These are phyloP conservation scores for Murraya paniculata DNA, from an alignment of 345 rosid genomes.

Conservation along the genomic window DNA sequence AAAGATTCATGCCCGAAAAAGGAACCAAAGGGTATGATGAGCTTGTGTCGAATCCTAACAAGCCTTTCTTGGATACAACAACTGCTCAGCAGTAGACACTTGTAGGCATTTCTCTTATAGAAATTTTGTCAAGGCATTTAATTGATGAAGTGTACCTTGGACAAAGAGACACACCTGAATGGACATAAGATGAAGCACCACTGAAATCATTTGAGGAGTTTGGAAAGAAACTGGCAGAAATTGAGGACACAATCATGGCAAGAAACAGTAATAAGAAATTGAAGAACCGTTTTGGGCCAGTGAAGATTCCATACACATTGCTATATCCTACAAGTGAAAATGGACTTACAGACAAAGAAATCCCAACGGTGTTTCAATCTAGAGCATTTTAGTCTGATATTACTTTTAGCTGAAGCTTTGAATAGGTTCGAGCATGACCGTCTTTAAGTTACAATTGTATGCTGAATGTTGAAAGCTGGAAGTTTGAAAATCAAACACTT, in stretches of 20 bases:
- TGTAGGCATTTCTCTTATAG: constrained; percentile 44
- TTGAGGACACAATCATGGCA: constrained; percentile 37
- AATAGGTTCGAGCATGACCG: too few species aligned
- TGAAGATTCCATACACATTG: constrained; percentile 37
- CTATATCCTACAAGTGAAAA: constrained; percentile 19
- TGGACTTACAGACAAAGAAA: constrained; percentile 27
- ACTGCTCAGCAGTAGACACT: constrained; percentile 47
- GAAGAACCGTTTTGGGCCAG: constrained; percentile 58
- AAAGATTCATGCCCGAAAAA: constrained; percentile 51
- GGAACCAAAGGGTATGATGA: constrained; percentile 54
- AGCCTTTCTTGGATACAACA: constrained; percentile 46
- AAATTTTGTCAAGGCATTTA: constrained; percentile 57
- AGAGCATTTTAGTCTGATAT: background rate
- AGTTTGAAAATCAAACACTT: too few species aligned
- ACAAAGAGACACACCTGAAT: constrained; percentile 44
- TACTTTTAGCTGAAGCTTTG: too few species aligned
- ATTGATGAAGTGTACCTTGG: constrained; percentile 63
- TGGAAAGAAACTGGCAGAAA: constrained; percentile 38
- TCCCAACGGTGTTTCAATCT: constrained; percentile 22
- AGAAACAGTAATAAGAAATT: constrained; percentile 34
- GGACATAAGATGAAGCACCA: constrained; percentile 49
- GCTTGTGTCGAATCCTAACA: constrained; percentile 43
- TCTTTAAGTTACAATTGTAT: too few species aligned
- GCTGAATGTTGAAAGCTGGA: too few species aligned
- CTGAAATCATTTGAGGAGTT: constrained; percentile 44